A percentile compares a stretch with the other conserved stretches of the same genome.
Conservation (phyloP, 345 rosid species). For the Arabidopsis arenosa region DNA sequence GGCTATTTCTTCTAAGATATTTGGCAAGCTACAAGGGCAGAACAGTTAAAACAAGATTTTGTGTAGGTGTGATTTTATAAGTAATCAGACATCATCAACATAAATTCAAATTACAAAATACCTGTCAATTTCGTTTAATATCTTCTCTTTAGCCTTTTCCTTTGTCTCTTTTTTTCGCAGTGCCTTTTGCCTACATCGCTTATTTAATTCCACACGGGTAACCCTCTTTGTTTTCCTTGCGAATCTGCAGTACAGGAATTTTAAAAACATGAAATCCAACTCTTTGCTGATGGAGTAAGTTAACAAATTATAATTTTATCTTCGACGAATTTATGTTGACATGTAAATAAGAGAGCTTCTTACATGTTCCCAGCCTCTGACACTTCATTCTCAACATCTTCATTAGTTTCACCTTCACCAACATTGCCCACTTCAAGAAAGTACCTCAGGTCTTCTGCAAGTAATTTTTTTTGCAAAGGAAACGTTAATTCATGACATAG, state of each 20-base stretch:
- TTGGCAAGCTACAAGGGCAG: conserved; percentile 57
- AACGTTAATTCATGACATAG: background rate
- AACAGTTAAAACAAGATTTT: conserved; percentile 24
- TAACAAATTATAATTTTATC: background rate
- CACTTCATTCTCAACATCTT: conserved; percentile 47
- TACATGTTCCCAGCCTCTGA: conserved; percentile 59
- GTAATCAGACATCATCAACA: background rate
- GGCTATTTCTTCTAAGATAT: conserved; percentile 77
- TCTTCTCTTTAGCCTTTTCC: conserved; percentile 53
- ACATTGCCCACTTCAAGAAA: no score
- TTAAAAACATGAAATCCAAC: conserved; percentile 21
- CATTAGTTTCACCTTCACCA: conserved; percentile 45
- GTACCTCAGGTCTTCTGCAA: conserved; percentile 50
- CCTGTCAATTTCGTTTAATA: conserved; percentile 79
- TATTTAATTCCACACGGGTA: conserved; percentile 77
- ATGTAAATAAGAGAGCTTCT: conserved; percentile 7
- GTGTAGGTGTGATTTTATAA: background rate
- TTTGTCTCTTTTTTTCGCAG: conserved; percentile 55
- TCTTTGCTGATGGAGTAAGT: conserved; percentile 9
- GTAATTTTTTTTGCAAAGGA: background rate
- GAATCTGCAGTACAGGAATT: conserved; percentile 49
- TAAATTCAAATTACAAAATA: conserved; percentile 31
- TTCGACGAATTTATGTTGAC: background rate
- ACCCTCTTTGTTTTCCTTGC: conserved; percentile 57
- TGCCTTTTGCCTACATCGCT: conserved; percentile 71